Conservation (phyloP, 129 eudicot genomes). For the Dittrichia graveolens region DNA sequence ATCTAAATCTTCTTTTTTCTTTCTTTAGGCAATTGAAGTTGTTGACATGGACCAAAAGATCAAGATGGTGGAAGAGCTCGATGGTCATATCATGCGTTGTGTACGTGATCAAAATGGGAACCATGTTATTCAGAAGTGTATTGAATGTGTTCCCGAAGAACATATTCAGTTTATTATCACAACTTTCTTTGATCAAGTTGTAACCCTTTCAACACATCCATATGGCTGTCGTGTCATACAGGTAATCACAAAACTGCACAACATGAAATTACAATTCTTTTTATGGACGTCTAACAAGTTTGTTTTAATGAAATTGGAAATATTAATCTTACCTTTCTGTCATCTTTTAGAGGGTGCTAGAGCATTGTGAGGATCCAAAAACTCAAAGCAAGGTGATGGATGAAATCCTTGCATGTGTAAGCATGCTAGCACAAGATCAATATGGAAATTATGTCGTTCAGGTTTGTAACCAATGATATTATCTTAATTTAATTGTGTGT, state of each 20-base stretch:
- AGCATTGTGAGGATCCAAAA: constrained; percentile 58
- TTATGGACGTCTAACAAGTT: background rate
- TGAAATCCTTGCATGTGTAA: constrained; percentile 68
- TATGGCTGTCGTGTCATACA: constrained; percentile 94
- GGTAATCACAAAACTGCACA: constrained; percentile 33
- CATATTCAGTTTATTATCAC: constrained; percentile 76
- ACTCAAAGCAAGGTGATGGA: constrained; percentile 79
- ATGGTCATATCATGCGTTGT: constrained; percentile 89
- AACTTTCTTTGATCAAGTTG: constrained; percentile 82
- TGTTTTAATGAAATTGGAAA: background rate
- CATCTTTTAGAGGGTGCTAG: constrained; percentile 61
- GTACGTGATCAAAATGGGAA: constrained; percentile 96
- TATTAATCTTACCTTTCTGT: background rate
- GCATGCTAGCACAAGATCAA: constrained; percentile 81
- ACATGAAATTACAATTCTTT: background rate
- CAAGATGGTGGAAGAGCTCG: constrained; percentile 86
- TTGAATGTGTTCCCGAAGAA: constrained; percentile 91
- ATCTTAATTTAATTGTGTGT: background rate
- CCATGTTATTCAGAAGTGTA: constrained; percentile 90
- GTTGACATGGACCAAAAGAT: constrained; percentile 94
- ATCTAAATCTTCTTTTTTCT: background rate
- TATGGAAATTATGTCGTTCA: constrained; percentile 84
- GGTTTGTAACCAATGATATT: constrained; percentile 41
- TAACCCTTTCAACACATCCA: constrained; percentile 88
- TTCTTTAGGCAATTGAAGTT: constrained; percentile 81